These are phyloP conservation scores for Fusarium cicatricum DNA, from an alignment of 2,329 filamentous ascomycete genomes.

Conservation along the genomic window DNA sequence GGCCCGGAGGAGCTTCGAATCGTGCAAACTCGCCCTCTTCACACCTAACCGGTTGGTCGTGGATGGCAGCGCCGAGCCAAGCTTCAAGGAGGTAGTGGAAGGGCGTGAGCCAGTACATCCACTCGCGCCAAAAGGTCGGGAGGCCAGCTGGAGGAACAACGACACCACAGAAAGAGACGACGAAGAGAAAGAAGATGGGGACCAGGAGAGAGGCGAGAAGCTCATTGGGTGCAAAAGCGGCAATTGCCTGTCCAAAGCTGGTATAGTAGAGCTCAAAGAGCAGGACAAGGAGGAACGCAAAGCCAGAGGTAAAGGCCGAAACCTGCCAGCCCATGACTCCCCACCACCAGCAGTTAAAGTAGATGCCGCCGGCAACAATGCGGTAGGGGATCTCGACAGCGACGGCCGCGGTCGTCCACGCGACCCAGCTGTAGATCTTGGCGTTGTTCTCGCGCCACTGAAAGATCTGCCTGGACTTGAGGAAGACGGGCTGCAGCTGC, in stretches of 20 bases:
- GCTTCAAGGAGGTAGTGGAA: constrained; percentile 73
- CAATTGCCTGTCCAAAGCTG: constrained; percentile 73
- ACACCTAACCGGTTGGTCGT: constrained; percentile 65
- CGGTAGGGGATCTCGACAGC: constrained; percentile 76
- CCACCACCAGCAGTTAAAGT: constrained; percentile 65
- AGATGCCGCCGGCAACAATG: constrained; percentile 65
- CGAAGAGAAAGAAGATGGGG: constrained; percentile 74
- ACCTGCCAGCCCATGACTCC: constrained; percentile 58
- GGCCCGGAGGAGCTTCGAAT: constrained; percentile 66
- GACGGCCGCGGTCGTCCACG: constrained; percentile 72
- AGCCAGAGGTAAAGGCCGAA: constrained; percentile 65
- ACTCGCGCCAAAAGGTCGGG: constrained; percentile 68
- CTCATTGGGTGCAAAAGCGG: constrained; percentile 71
- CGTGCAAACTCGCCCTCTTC: constrained; percentile 63
- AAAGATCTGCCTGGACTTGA: constrained; percentile 73
- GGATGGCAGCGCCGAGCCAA: constrained; percentile 63
- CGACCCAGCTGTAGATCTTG: constrained; percentile 81
- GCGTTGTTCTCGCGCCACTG: constrained; percentile 76
- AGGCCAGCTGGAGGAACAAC: constrained; percentile 68
- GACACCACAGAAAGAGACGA: constrained; percentile 75
- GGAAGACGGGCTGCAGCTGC: constrained; percentile 77
- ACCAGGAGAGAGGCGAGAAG: constrained; percentile 72
- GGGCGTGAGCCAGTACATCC: constrained; percentile 74
- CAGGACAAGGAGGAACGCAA: constrained; percentile 70
- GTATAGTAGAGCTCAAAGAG: constrained; percentile 73